Base-by-base conservation (phyloP, 2,329 filamentous ascomycete genomes). In the Penicillium sp. region DNA sequence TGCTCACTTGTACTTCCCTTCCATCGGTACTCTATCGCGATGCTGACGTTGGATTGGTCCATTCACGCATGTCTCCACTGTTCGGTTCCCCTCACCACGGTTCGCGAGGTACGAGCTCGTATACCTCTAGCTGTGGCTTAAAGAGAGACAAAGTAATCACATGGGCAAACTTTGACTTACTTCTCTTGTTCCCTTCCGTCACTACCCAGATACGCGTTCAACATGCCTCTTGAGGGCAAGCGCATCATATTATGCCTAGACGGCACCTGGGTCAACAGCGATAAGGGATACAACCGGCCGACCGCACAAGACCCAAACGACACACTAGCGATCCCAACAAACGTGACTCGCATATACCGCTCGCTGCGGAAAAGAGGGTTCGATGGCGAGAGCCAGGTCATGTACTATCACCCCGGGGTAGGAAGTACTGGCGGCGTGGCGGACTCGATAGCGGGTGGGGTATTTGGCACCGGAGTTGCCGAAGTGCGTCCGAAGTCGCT, bases 251-350 rank as follows among this genome's bases (percentile, higher is more conserved):
- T 60, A 19, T 63, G 62, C 52, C 27, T 62, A 26, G 62, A 63
- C 55, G 62, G 62, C 21, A 63, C 62, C 11, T 63, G 62, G 62
- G 53, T 62, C 21, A 63, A 63, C 37, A 63, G 62, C 33, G 62
- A 63, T n/a, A 54, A 63, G 33, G 62, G 62, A 1, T 62, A 60
- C 37, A 55, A 59, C 46, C 47, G 46, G 10, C 62, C 59, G 16
- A 60, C 59, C 19, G 21, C 52, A 10, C 31, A 54, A 45, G 50
- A 62, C 39, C 62, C 55, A 26, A 59, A 63, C 49, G 56, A 53
- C n/a, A 59, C 62, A 0, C 52, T 62, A 10, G 57, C 58, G 24
- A 37, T 62, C 10, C 59, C 59, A 8, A 51, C 62, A 9, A 63
- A 63, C 46, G 60, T 63, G 55, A 63, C 62, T 7, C 59, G 62